These are phyloP conservation scores for Flaveria sonorensis DNA, from an alignment of 129 eudicot genomes.

Conservation along the genomic window DNA sequence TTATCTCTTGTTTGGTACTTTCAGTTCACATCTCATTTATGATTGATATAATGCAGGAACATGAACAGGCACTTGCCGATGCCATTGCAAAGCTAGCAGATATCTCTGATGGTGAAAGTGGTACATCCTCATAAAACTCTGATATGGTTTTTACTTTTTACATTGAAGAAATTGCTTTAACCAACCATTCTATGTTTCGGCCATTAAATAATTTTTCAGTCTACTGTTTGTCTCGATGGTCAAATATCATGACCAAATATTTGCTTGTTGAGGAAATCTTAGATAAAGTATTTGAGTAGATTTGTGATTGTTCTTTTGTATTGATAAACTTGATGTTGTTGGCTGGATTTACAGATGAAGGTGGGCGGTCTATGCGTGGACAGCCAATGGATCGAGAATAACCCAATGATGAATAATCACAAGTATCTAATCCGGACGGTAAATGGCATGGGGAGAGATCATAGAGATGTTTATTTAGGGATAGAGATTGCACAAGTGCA, in stretches of 20 bases:
- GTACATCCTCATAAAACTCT: slow-evolving; percentile 35
- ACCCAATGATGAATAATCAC: slow-evolving; percentile 3
- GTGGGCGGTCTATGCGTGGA: slow-evolving; percentile 40
- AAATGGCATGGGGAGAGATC: slow-evolving; percentile 12
- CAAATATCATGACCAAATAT: background rate
- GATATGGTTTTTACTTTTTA: background rate
- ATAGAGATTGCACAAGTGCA: slow-evolving; percentile 10
- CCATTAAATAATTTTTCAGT: background rate
- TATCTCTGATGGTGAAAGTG: slow-evolving; percentile 63
- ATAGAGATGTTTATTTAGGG: slow-evolving; percentile 28
- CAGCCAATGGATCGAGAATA: slow-evolving; percentile 42
- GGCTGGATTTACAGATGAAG: slow-evolving; percentile 36
- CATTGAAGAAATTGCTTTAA: background rate
- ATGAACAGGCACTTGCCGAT: slow-evolving; percentile 68
- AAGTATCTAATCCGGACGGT: slow-evolving; percentile 24
- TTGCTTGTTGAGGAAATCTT: background rate
- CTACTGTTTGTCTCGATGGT: no score
- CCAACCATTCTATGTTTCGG: background rate
- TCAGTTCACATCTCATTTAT: background rate
- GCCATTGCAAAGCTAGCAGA: slow-evolving; percentile 62
- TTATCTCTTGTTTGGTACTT: background rate
- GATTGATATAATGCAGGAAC: slow-evolving; percentile 49
- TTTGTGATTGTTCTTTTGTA: background rate
- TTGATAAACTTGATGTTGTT: slow-evolving; percentile 4
- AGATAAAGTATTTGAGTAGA: background rate